Conservation (phyloP, 129 eudicot genomes). For the Rutidosis leptorrhynchoides region DNA sequence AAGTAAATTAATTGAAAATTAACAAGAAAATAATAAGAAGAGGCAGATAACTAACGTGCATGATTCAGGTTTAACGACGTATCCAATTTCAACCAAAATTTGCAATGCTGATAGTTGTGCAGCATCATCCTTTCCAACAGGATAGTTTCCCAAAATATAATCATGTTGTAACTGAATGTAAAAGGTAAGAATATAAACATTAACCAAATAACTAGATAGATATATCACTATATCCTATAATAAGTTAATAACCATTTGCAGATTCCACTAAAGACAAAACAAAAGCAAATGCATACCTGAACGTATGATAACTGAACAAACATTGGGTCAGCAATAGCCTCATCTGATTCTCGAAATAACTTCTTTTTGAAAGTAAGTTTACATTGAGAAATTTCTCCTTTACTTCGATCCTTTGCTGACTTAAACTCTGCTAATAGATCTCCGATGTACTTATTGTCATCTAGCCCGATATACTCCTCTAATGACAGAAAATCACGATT, state of each 20-base stretch:
- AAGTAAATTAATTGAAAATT: not conserved
- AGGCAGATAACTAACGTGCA: conserved; percentile 79
- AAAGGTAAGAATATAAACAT: conserved; percentile 7
- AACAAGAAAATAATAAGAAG: not conserved
- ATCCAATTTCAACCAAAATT: conserved; percentile 90
- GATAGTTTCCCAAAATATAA: conserved; percentile 94
- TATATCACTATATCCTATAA: not conserved
- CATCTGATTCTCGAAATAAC: conserved; percentile 96
- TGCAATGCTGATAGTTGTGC: conserved; percentile 93
- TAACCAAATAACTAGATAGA: conserved; percentile 3
- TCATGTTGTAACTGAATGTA: conserved; percentile 83
- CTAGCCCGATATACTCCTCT: conserved; percentile 93
- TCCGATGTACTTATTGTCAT: conserved; percentile 94
- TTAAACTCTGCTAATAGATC: conserved; percentile 95
- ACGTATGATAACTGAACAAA: conserved; percentile 93
- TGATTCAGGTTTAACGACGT: conserved; percentile 62
- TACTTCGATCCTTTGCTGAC: conserved; percentile 88
- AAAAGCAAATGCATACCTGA: conserved; percentile 45
- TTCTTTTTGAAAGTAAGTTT: conserved; percentile 86
- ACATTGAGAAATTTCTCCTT: conserved; percentile 93
- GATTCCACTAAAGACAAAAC: not conserved
- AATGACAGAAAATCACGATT: conserved; percentile 17
- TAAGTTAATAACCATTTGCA: not conserved
- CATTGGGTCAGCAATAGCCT: conserved; percentile 89
- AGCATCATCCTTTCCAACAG: conserved; percentile 98